Evolutionary conservation across 2,329 filamentous ascomycete genomes (phyloP), one percentile per base, ranked within the genome.

Genomic region (Colletotrichum graminicola): DNA sequence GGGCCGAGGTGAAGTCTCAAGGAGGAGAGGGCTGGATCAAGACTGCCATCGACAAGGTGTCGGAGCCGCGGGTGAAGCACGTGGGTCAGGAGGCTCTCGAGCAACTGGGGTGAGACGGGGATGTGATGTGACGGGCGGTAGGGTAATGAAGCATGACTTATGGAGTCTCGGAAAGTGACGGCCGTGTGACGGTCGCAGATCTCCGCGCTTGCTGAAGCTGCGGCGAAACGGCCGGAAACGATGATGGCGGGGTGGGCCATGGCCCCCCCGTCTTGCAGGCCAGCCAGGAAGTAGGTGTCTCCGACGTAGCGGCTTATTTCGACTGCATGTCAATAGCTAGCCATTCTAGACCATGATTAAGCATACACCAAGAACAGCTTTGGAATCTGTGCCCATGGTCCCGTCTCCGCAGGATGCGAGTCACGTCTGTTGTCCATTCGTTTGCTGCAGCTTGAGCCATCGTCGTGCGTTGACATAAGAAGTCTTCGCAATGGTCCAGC

Each of bases 51-150:
- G 82, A 80, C 57, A 84, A 81, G 74, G 79, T 82, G 16, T 76
- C 78, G 0, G 88, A 90, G 71, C 80, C 81, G 14, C 80, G 86
- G 34, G 82, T 89, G 32, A 84, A 83, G 77, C 78, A 78, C n/a
- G 76, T 86, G 23, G 84, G 83, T 0, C 79, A 80, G 11, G 87
- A 89, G 76, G 86, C 84, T 73, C 75, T 85, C 70, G 80, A 78
- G 47, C 71, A 84, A 59, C 66, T 84, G 64, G 59, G 55, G 71
- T 54, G 47, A 45, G 16, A 16, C 21, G 8, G 34, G 21, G 10
- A 10, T n/a, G 32, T 45, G 45, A 36, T 64, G n/a, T 10, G 14
- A 34, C 11, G 34, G 18, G 8, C 32, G 32, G 8, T 45, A 47
- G 45, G 45, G 14, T 21, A 62, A 66, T 54, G 29, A 61, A 26